These are phyloP conservation scores for Sinapis alba DNA, from an alignment of 441 rosid species.

Conservation along the genomic window DNA sequence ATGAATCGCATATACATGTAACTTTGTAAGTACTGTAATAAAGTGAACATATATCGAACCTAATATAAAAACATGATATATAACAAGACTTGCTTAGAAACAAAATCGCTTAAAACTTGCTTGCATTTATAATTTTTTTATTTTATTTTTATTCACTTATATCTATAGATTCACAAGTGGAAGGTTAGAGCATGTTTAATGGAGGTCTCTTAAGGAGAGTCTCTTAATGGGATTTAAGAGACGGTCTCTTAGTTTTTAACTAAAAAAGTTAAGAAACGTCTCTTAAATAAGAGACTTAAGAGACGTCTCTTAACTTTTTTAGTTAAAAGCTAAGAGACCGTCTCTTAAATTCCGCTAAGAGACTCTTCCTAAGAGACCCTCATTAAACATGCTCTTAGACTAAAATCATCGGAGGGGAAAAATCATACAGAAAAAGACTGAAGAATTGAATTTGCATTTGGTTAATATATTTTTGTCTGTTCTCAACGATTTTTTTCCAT, in stretches of 20 bases:
- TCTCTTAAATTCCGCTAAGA: no score
- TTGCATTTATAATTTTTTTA: not conserved
- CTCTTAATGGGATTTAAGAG: no score
- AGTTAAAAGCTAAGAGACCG: no score
- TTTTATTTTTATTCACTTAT: not conserved
- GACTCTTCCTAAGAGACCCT: no score
- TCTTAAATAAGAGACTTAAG: no score
- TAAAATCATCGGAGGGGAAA: not conserved
- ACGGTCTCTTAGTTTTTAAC: no score
- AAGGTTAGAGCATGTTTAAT: no score
- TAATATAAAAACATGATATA: not conserved
- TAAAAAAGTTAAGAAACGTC: no score
- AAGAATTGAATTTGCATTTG: not conserved
- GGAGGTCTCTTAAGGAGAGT: no score
- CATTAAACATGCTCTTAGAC: no score
- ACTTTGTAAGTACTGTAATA: not conserved
- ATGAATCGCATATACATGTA: not conserved
- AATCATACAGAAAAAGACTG: not conserved
- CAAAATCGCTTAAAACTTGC: not conserved
- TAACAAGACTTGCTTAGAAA: not conserved
- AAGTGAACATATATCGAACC: not conserved
- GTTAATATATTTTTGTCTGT: not conserved
- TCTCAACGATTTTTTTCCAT: not conserved
- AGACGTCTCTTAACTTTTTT: no score
- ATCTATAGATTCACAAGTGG: not conserved